Base-by-base conservation (phyloP, 2,329 filamentous ascomycete genomes). In the Penicillium sp. region DNA sequence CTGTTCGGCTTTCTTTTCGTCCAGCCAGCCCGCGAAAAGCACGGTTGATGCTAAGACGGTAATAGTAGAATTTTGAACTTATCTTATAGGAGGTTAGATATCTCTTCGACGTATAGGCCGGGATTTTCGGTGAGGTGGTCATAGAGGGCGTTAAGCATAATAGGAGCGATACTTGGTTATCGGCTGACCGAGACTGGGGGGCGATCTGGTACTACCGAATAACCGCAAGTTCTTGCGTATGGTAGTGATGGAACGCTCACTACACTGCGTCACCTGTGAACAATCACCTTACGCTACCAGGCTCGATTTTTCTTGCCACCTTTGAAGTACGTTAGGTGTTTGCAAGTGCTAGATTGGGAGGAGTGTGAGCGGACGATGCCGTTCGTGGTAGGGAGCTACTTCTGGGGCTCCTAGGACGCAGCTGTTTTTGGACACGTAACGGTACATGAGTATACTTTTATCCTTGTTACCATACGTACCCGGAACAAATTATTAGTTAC, bases 141-240 rank as follows among this genome's bases (percentile, higher is more conserved):
- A 3, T 3, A 22, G 13, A 58, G 36, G 37, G 44, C 40, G 37
- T 58, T 44, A 4, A 54, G 14, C 43, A 58, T 58, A 1, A 50
- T n/a, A 44, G 31, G 18, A 11, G 50, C n/a, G 36, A 59, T 46
- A 13, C 37, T 47, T 47, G 27, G 46, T 59, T 11, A 46, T 40
- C 13, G 56, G 24, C 46, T 19, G 31, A 14, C 10, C 9, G 50
- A 35, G 43, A 50, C n/a, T 43, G 27, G 22, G 37, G 44, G 43
- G 36, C n/a, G 50, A 37, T 19, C 14, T 54, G 43, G 27, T 10
- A 50, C 44, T 54, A 19, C 44, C 44, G 31, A 54, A 54, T 16
- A 53, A 43, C 22, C 50, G 50, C 22, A 58, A 13, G 33, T 43
- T 59, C 47, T 55, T 59, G 35, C 49, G 52, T 5, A 59, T 59